Base-by-base conservation (phyloP, 176 grass and related monocot genomes). In the Phyllostachys edulis region DNA sequence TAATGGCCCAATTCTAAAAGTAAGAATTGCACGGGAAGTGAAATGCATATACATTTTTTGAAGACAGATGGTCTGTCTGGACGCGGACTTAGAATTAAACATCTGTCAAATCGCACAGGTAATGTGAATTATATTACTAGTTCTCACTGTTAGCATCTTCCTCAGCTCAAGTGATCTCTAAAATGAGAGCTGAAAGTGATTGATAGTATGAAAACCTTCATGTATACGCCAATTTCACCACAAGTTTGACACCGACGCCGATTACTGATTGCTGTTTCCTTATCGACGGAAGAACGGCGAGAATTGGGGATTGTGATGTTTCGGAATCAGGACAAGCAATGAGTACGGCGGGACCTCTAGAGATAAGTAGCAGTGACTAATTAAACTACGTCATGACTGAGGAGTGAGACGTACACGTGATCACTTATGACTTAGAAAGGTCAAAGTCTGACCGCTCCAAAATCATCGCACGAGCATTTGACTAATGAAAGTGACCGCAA, bases 281-380 rank as follows among this genome's bases (percentile, higher is more conserved):
- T 71, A 4, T 7, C 32, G 59, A 71, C 15, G 14, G 21, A 27
- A 29, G 21, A 78, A 86, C 16, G 47, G 82, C 62, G 50, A 23
- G 27, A 65, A 66, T 38, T 46, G 26, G 37, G 66, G 67, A 20
- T 59, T 21, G 46, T 2, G 51, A 74, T 56, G 11, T 55, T 73
- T 74, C 6, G 2, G 46, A 57, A 36, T 23, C 34, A 18, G 5
- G 18, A 26, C 14, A 87, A 74, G 85, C 68, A 85, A 44, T 65
- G 27, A 60, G 27, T 29, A 24, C 29, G 45, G 11, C 70, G 21
- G 63, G 61, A 32, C n/a, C 7, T 24, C n/a, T 7, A 63, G 69
- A 68, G 87, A 85, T 59, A 77, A 71, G 78, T 36, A 18, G 36
- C 23, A 17, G 24, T 81, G 82, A 81, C 77, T 45, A 11, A 26